Evolutionary conservation across 1,284 basidiomycete genomes (phyloP), one percentile per base, ranked within the genome.

Genomic region (Puccinia triticina): DNA sequence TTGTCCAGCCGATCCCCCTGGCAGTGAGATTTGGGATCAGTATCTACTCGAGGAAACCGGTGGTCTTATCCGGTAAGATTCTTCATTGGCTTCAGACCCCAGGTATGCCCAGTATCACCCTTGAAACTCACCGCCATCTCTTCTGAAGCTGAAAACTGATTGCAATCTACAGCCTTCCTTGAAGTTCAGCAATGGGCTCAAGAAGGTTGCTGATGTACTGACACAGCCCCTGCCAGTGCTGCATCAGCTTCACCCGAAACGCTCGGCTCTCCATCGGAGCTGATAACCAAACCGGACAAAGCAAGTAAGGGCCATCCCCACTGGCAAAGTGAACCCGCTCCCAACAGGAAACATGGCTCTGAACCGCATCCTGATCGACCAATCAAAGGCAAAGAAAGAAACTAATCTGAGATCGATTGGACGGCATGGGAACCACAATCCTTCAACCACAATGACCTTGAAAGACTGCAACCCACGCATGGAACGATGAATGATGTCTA

Each of bases 381-480:
- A 16, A 3, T 69, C 43, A 53, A 64, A 69, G 61, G n/a, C 23
- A 53, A 26, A 67, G 64, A 43, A 23, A 43, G 43, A 23, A 37
- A 2, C 1, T 34, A 67, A 16, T 8, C 37, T 14, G 40, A 77
- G n/a, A 72, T 79, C 26, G 77, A 79, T 72, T 79, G 77, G 77
- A 55, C 77, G 12, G 77, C 50, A 53, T 79, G 77, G 77, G 53
- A 59, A 29, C 16, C 77, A 37, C 48, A 79, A 2, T 2, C 5
- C 55, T 79, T 72, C 61, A 29, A 37, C 16, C 46, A 5, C 21
- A 32, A 29, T 57, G 48, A 57, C 29, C 34, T 79, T n/a, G 77
- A 55, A 26, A 50, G 40, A 57, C 26, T 79, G 7, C 46, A 46
- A 43, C 18, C 11, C 26, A n/a, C 14, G 77, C 72, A 4, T 57